Conservation (phyloP, 768 basidiomycete species). For the Mrakia gelida region DNA sequence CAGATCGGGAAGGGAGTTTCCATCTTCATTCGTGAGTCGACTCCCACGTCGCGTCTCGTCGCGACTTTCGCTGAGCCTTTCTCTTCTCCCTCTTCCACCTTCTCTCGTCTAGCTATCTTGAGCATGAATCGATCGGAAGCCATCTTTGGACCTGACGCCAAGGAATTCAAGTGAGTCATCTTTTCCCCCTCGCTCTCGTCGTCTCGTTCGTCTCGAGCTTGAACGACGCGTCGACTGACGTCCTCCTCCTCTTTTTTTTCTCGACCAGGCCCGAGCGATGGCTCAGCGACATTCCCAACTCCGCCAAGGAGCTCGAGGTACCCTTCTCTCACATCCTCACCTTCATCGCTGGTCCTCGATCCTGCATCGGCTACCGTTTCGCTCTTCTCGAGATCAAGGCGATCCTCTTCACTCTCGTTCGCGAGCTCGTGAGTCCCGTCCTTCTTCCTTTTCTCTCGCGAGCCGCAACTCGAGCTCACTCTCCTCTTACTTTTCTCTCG, state of each 20-base stretch:
- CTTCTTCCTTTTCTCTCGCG: neutral
- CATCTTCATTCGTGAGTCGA: constrained; percentile 24
- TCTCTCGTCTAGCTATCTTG: constrained; percentile 9
- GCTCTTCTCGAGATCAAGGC: constrained; percentile 32
- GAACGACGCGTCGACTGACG: too few relatives aligned
- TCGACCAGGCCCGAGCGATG: constrained; percentile 26
- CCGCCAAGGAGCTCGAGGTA: constrained; percentile 18
- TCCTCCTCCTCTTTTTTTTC: too few relatives aligned
- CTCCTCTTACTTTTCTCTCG: too few relatives aligned
- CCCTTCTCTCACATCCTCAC: constrained; percentile 23
- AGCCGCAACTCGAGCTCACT: neutral
- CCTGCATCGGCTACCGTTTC: constrained; percentile 28
- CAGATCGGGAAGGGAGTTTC: neutral
- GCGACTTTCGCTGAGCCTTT: too few relatives aligned
- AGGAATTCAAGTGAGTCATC: constrained; percentile 66
- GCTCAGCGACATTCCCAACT: constrained; percentile 1
- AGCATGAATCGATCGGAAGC: constrained; percentile 64
- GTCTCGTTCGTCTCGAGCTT: neutral
- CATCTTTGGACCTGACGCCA: constrained; percentile 76
- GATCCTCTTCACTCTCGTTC: constrained; percentile 9
- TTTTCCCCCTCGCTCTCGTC: neutral
- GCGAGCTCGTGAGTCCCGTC: neutral
- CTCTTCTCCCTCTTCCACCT: too few relatives aligned
- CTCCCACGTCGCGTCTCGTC: too few relatives aligned
- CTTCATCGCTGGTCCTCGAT: constrained; percentile 29